These are phyloP conservation scores for Aspergillus quadrilineatus DNA, from an alignment of 2,329 filamentous ascomycete species.

Conservation along the genomic window DNA sequence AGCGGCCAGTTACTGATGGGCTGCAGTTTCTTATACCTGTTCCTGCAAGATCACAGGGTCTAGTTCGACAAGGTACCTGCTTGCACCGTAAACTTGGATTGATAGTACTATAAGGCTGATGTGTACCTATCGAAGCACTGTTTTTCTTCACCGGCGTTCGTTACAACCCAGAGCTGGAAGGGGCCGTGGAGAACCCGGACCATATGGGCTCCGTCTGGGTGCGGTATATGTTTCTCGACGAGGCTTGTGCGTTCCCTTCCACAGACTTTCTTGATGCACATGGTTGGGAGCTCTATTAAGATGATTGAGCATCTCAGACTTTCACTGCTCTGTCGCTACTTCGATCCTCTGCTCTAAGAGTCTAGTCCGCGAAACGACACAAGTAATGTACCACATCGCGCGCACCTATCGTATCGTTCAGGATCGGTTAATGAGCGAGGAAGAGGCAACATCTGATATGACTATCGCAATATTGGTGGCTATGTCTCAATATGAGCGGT, in stretches of 20 bases:
- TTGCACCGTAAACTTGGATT: background rate
- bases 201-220: conserved; percentile 1
- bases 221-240: conserved; percentile 4
- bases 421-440: background rate
- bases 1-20: background rate
- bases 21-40: background rate
- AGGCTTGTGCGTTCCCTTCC: conserved; percentile 1
- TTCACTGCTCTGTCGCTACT: conserved; percentile 4
- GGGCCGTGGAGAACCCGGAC: background rate
- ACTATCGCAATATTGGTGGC: conserved; percentile 4
- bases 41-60: background rate
- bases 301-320: background rate
- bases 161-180: conserved; percentile 1
- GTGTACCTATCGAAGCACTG: background rate
- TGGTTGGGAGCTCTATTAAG: too few relatives aligned
- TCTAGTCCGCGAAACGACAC: background rate
- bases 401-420: conserved; percentile 5
- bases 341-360: conserved; percentile 3
- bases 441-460: conserved; percentile 7
- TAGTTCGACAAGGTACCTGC: conserved; percentile 4
- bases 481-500: conserved; percentile 6
- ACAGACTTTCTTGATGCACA: too few relatives aligned
- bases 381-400: conserved; percentile 5
- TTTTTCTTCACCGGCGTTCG: conserved; percentile 1
- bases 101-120: background rate